Conservation (phyloP, 805 yeast genomes). For the Candida insectalens region DNA sequence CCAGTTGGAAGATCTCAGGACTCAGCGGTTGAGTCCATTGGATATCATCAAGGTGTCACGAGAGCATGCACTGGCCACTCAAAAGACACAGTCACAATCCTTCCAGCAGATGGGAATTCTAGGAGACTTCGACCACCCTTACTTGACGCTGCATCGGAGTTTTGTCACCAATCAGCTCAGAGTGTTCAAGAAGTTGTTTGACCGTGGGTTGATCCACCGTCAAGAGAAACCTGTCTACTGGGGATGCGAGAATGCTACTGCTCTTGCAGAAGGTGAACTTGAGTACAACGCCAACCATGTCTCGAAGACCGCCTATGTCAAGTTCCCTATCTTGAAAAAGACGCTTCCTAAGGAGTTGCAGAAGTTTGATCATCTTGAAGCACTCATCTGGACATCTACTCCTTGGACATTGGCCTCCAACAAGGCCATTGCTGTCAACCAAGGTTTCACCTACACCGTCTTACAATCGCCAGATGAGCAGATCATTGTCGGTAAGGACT, state of each 20-base stretch:
- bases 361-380: constrained; percentile 13
- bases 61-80: constrained; percentile 59
- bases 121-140: constrained; percentile 72
- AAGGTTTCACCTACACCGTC: constrained; percentile 47
- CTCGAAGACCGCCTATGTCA: constrained; percentile 60
- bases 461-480: constrained; percentile 29
- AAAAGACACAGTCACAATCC: constrained; percentile 49
- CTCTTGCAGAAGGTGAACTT: constrained; percentile 92
- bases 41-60: constrained; percentile 60
- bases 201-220: constrained; percentile 61
- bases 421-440: constrained; percentile 67
- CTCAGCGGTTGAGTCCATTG: constrained; percentile 25
- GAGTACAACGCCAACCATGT: constrained; percentile 70
- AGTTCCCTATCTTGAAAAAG: constrained; percentile 41
- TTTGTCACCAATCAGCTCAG: constrained; percentile 71
- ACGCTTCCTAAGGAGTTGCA: constrained; percentile 12
- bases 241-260: constrained; percentile 92
- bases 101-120: constrained; percentile 69
- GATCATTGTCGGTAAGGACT: constrained; percentile 47
- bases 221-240: constrained; percentile 95
- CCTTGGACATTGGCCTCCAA: constrained; percentile 96
- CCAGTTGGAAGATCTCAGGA: constrained; percentile 9
- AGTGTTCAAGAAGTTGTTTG: constrained; percentile 57
- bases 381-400: constrained; percentile 91
- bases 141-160: constrained; percentile 58